Conservation (phyloP, 345 rosid species). For the Sisymbrium irio region DNA sequence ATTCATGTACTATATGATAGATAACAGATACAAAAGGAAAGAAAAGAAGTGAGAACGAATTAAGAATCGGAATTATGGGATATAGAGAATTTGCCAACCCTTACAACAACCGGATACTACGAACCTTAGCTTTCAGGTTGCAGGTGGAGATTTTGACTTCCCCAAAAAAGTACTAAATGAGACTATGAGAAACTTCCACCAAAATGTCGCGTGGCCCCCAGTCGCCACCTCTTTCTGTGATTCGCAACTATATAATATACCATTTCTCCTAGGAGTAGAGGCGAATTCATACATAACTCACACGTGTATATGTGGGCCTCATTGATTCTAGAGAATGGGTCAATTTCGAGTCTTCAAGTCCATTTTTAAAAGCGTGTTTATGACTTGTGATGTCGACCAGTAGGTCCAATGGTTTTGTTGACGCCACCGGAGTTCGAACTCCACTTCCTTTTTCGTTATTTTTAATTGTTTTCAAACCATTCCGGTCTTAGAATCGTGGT, state of each 20-base stretch:
- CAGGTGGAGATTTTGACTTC: slow-evolving; percentile 25
- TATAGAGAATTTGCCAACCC: slow-evolving; percentile 27
- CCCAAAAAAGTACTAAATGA: not conserved
- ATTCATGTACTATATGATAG: not conserved
- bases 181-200: slow-evolving; percentile 4
- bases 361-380: slow-evolving; percentile 22
- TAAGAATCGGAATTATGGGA: not conserved
- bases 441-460: not conserved
- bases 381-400: not conserved
- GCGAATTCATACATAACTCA: slow-evolving; percentile 7
- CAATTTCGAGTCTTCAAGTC: slow-evolving; percentile 6
- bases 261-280: not conserved
- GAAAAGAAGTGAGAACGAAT: not conserved
- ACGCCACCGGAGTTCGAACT: slow-evolving; percentile 3
- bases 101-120: slow-evolving; percentile 22
- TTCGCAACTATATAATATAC: not conserved
- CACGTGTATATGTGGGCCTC: not conserved
- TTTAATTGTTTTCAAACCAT: not conserved
- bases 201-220: slow-evolving; percentile 29
- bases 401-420: slow-evolving; percentile 11
- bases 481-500: not conserved
- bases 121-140: slow-evolving; percentile 16
- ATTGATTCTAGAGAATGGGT: not conserved
- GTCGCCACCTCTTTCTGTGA: slow-evolving; percentile 10
- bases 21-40: not conserved